phyloP scores from a whole-genome alignment of 805 yeast genomes.

The Henningerozyma blattae region DNA sequence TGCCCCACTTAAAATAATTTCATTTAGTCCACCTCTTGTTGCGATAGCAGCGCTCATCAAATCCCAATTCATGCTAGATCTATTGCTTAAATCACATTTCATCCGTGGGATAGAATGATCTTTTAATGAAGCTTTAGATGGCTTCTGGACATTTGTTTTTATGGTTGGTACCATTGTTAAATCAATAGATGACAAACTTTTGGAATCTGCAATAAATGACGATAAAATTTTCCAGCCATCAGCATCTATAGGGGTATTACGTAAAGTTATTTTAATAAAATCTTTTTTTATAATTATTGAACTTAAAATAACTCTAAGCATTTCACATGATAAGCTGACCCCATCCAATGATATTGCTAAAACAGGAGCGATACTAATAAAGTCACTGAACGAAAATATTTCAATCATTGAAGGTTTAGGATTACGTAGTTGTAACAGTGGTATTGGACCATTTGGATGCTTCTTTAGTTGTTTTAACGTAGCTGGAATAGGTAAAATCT shows the following conservation, averaged over 20 bases:
- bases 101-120: conserved; percentile 23
- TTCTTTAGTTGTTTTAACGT: conserved; percentile 64
- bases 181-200: conserved; percentile 46
- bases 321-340: conserved; percentile 58
- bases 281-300: conserved; percentile 53
- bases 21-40: conserved; percentile 69
- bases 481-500: conserved; percentile 85
- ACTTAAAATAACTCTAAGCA: conserved; percentile 57
- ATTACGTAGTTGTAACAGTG: conserved; percentile 62
- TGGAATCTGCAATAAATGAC: conserved; percentile 60
- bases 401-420: conserved; percentile 86
- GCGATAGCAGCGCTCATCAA: conserved; percentile 64
- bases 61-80: conserved; percentile 78
- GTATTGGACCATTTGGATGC: conserved; percentile 75
- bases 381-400: conserved; percentile 77
- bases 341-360: conserved; percentile 72
- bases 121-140: conserved; percentile 23
- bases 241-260: conserved; percentile 65
- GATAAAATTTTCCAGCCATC: conserved; percentile 78
- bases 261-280: conserved; percentile 58
- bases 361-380: conserved; percentile 74
- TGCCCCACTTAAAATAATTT: conserved; percentile 73
- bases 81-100: conserved; percentile 26
- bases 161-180: conserved; percentile 37
- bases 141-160: conserved; percentile 27